These are phyloP conservation scores for Rubia tinctorum DNA, from an alignment of 305 asterid genomes.

Conservation along the genomic window DNA sequence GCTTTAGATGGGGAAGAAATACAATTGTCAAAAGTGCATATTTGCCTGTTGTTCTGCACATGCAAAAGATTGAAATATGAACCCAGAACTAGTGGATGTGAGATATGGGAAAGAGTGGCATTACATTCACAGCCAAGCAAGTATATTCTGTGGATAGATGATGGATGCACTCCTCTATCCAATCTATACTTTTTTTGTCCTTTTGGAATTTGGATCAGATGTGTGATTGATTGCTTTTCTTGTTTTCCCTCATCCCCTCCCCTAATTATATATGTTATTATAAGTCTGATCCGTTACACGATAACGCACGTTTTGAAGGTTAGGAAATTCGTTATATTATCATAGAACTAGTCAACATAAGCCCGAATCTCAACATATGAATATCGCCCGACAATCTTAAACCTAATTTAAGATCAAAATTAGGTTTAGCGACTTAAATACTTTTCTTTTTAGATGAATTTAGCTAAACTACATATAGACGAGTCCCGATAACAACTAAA, in stretches of 20 bases:
- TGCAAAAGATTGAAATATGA: constrained; percentile 23
- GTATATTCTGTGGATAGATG: constrained; percentile 20
- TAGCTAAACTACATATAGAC: no score
- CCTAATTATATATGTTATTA: no score
- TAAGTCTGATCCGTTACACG: background rate
- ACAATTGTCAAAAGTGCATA: constrained; percentile 15
- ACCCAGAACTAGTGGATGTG: constrained; percentile 42
- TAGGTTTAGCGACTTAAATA: no score
- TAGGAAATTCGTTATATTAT: no score
- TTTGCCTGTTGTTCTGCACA: constrained; percentile 6
- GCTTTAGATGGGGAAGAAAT: background rate
- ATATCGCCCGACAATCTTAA: no score
- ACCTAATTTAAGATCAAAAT: no score
- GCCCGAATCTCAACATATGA: background rate
- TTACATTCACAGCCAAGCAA: constrained; percentile 46
- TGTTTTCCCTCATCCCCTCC: constrained; percentile 15
- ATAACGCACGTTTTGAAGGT: background rate
- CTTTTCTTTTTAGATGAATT: no score
- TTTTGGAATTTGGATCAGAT: constrained; percentile 61
- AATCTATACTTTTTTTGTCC: no score
- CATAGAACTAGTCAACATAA: no score
- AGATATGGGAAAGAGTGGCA: constrained; percentile 21
- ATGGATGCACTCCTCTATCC: constrained; percentile 26
- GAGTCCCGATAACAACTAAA: no score
- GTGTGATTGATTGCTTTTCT: constrained; percentile 24